phyloP scores from a whole-genome alignment of 2,329 filamentous ascomycete genomes.

The Penicillium sp. region DNA sequence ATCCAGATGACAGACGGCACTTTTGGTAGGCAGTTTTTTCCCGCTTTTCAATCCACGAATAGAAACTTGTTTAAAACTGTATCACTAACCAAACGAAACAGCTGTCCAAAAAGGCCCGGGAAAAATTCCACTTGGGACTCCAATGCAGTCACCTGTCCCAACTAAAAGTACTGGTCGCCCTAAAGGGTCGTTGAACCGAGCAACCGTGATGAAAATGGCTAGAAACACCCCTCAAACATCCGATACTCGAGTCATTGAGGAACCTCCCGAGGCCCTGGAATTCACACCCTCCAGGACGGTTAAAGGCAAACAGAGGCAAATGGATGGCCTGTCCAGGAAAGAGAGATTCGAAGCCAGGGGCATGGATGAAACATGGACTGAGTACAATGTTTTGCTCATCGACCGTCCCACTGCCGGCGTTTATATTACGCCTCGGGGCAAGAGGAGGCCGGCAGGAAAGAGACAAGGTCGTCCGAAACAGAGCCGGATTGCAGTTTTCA shows the following conservation, averaged over 20 bases:
- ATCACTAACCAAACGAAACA: slow-evolving; percentile 1
- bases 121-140: slow-evolving; percentile 3
- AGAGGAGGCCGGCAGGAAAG: slow-evolving; percentile 38
- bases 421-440: slow-evolving; percentile 42
- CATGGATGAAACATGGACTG: slow-evolving; percentile 42
- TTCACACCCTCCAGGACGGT: slow-evolving; percentile 7
- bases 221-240: slow-evolving; percentile 1
- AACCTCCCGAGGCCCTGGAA: not conserved
- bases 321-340: slow-evolving; percentile 35
- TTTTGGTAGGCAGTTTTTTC: slow-evolving; percentile 27
- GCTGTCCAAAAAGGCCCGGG: slow-evolving; percentile 9
- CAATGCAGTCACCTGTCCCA: slow-evolving; percentile 7
- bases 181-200: slow-evolving; percentile 14
- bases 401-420: slow-evolving; percentile 40
- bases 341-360: slow-evolving; percentile 41
- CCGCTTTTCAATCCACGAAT: not conserved
- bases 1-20: slow-evolving; percentile 29
- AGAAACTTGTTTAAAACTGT: not conserved
- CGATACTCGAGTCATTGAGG: slow-evolving; percentile 7
- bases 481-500: slow-evolving; percentile 43
- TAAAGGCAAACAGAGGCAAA: slow-evolving; percentile 18
- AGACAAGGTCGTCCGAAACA: slow-evolving; percentile 38
- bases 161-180: slow-evolving; percentile 12
- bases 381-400: slow-evolving; percentile 39
- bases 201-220: slow-evolving; percentile 14